phyloP scores from a whole-genome alignment of 345 rosid genomes.

The Clarkia xantiana region DNA sequence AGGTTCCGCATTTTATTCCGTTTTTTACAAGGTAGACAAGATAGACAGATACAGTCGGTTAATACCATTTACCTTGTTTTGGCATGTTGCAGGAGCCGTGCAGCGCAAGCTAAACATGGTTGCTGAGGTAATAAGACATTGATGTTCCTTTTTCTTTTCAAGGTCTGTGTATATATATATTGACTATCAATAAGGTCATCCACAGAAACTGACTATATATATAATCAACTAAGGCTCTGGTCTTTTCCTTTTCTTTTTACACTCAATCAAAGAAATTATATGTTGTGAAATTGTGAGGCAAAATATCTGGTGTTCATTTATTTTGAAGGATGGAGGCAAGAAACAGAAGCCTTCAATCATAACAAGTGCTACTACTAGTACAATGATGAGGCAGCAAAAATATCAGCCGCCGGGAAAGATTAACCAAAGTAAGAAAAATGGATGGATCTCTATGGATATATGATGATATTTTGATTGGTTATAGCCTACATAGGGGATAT shows the following conservation, averaged over 20 bases:
- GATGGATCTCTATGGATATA: too few species aligned
- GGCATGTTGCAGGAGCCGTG: conserved; percentile 2
- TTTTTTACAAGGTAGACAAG: too few species aligned
- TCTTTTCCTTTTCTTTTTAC: too few species aligned
- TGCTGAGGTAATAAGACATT: conserved; percentile 6
- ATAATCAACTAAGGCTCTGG: too few species aligned
- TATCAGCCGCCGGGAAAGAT: conserved; percentile 67
- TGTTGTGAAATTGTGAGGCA: too few species aligned
- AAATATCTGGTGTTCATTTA: neutral
- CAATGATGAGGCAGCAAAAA: conserved; percentile 25
- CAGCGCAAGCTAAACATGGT: conserved; percentile 10
- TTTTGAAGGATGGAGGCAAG: conserved; percentile 32
- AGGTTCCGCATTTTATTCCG: too few species aligned
- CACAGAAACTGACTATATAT: too few species aligned
- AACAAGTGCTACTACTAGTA: neutral
- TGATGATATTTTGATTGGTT: too few species aligned
- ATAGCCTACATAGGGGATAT: too few species aligned
- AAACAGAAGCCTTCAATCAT: conserved; percentile 28
- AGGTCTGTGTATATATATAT: neutral
- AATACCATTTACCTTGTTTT: neutral
- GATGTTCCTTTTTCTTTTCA: neutral
- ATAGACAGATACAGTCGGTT: neutral
- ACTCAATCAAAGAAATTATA: too few species aligned
- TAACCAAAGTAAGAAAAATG: conserved; percentile 36
- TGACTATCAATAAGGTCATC: neutral